A percentile compares a stretch with the other conserved stretches of the same genome.
phyloP scores from a whole-genome alignment of 306 rosid genomes.

The Delonix regia region DNA sequence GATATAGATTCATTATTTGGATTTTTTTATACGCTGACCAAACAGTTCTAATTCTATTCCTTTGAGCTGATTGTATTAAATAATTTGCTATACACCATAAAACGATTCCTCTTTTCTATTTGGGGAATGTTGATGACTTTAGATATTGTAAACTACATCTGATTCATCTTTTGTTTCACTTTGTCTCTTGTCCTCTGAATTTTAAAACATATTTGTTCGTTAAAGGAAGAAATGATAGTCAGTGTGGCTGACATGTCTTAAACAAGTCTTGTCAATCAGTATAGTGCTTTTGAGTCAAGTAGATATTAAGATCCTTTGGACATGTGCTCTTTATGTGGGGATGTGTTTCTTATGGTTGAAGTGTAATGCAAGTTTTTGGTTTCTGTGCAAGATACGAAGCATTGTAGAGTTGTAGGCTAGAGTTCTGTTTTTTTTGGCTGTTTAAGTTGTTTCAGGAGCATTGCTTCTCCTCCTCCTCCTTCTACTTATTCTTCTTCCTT shows the following conservation, averaged over 20 bases:
- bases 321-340: background rate
- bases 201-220: background rate
- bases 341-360: background rate
- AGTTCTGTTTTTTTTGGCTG: background rate
- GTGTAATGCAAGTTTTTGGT: background rate
- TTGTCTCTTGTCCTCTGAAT: background rate
- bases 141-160: background rate
- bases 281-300: background rate
- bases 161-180: background rate
- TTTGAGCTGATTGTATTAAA: too few relatives aligned
- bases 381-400: background rate
- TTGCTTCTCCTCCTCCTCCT: background rate
- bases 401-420: background rate
- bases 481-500: background rate
- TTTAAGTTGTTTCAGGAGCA: background rate
- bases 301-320: background rate
- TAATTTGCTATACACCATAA: too few relatives aligned
- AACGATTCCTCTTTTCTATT: too few relatives aligned
- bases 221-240: background rate
- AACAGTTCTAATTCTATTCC: too few relatives aligned
- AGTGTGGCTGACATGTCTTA: background rate
- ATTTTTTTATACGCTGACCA: too few relatives aligned
- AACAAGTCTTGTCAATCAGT: background rate
- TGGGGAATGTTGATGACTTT: too few relatives aligned
- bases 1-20: too few relatives aligned